Evolutionary conservation across 345 rosid genomes (phyloP).

Genomic region (Moricandia arvensis): DNA sequence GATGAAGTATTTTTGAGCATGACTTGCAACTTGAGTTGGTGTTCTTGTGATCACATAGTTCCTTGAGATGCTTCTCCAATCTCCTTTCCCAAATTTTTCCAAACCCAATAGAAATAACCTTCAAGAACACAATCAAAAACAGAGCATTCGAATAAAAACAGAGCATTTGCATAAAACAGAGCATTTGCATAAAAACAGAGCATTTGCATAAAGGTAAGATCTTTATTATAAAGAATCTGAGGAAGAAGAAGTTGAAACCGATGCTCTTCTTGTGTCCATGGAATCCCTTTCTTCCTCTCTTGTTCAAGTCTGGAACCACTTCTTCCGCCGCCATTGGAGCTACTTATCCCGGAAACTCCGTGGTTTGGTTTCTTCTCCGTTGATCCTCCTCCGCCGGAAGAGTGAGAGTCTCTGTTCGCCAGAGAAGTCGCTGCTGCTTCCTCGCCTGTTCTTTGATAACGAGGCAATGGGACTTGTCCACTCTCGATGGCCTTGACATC

Average conservation of each 20-base stretch:
- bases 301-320: slow-evolving; percentile 67
- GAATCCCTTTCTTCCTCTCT: slow-evolving; percentile 87
- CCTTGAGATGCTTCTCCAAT: slow-evolving; percentile 97
- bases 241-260: slow-evolving; percentile 43
- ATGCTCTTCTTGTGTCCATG: slow-evolving; percentile 98
- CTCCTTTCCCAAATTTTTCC: slow-evolving; percentile 94
- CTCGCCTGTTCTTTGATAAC: slow-evolving; percentile 42
- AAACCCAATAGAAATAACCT: slow-evolving; percentile 88
- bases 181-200: slow-evolving; percentile 22
- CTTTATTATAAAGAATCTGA: background rate
- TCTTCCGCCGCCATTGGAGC: slow-evolving; percentile 46
- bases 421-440: slow-evolving; percentile 41
- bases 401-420: slow-evolving; percentile 40
- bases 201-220: background rate
- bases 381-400: slow-evolving; percentile 36
- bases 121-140: background rate
- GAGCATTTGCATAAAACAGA: slow-evolving; percentile 21
- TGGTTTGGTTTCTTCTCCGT: slow-evolving; percentile 37
- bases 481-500: slow-evolving; percentile 74
- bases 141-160: background rate
- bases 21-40: slow-evolving; percentile 95
- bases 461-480: slow-evolving; percentile 66
- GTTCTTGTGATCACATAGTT: slow-evolving; percentile 87
- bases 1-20: slow-evolving; percentile 92
- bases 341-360: slow-evolving; percentile 44